Base-by-base conservation (phyloP, 139 green algal species). In the Haematococcus sp. region DNA sequence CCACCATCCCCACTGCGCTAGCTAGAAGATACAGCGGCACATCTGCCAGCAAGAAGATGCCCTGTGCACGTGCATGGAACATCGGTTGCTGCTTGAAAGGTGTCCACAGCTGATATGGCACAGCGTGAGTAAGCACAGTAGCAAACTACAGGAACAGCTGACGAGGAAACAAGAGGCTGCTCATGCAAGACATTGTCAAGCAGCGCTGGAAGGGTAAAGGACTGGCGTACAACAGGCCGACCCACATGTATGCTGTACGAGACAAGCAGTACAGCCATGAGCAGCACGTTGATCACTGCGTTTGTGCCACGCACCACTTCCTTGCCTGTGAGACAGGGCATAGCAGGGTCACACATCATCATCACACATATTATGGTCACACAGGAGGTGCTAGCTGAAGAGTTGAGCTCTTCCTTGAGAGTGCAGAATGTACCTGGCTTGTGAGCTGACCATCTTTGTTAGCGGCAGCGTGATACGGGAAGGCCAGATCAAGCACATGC, bases 231-330 rank as follows among this genome's bases (percentile, higher is more conserved):
- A 25, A 22, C 27, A 35, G 25, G 20, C 9, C 25, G 20, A 65
- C 58, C 4, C 15, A 65, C 58, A 19, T 23, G 25, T 17, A 34
- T 19, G 11, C 4, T 17, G 58, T 76, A 76, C 2, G 70, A 32
- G 0, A 69, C 25, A 9, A 76, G 70, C 56, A 63, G 58, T 16
- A 76, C 44, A 23, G 65, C 54, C 56, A 76, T 52, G 54, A 76
- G 43, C 27, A 65, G 4, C 20, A n/a, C 25, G 70, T 76, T 76
- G 40, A 76, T 49, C 13, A 69, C 28, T 27, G 70, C 56, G 58
- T 76, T 76, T 34, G 46, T 76, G 30, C 70, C 70, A 3, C 70
- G 35, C 23, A 76, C 70, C 17, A 55, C 51, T 11, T 33, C 70
- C 40, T 76, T 76, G 58, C 30, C 54, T 28, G 70, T 54, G 40